Percentiles rank a stretch among this genome's conserved stretches.
phyloP scores from a whole-genome alignment of 2,329 filamentous ascomycete species.

The Cercospora citrullina region DNA sequence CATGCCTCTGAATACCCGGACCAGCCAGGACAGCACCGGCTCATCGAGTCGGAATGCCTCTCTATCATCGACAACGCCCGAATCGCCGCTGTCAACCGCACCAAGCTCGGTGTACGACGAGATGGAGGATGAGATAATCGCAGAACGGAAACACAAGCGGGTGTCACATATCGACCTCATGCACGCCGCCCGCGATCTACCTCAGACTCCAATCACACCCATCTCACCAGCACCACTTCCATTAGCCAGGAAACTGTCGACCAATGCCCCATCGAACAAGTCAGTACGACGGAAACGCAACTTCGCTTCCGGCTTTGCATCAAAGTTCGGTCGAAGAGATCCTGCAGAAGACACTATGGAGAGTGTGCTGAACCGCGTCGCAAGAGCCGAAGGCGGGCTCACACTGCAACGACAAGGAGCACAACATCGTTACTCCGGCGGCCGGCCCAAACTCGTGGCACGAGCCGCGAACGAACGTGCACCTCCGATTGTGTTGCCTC shows the following conservation, averaged over 20 bases:
- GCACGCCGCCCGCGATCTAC: conserved; percentile 19
- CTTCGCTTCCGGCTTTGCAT: conserved; percentile 29
- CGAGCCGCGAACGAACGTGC: conserved; percentile 39
- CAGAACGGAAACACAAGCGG: conserved; percentile 7
- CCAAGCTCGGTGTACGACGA: conserved; percentile 29
- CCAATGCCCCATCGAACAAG: background rate
- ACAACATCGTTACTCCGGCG: conserved; percentile 22
- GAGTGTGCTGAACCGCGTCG: conserved; percentile 16
- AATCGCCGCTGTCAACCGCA: conserved; percentile 28
- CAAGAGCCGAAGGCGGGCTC: conserved; percentile 6
- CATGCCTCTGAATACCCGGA: conserved; percentile 19
- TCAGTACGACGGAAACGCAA: conserved; percentile 25
- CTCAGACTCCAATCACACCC: conserved; percentile 7
- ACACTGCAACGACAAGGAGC: conserved; percentile 13
- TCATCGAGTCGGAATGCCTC: conserved; percentile 18
- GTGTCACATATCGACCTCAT: conserved; percentile 24
- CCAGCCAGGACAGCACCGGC: conserved; percentile 23
- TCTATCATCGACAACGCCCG: conserved; percentile 16
- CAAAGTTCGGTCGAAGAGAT: conserved; percentile 19
- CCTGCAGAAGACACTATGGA: conserved; percentile 15
- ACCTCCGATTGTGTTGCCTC: conserved; percentile 34
- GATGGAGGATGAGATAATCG: conserved; percentile 8
- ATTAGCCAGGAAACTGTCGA: background rate
- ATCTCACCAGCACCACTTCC: background rate
- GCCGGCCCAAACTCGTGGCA: conserved; percentile 34